phyloP scores from a whole-genome alignment of 164 flowering plant genomes.

The Pachysandra terminalis region DNA sequence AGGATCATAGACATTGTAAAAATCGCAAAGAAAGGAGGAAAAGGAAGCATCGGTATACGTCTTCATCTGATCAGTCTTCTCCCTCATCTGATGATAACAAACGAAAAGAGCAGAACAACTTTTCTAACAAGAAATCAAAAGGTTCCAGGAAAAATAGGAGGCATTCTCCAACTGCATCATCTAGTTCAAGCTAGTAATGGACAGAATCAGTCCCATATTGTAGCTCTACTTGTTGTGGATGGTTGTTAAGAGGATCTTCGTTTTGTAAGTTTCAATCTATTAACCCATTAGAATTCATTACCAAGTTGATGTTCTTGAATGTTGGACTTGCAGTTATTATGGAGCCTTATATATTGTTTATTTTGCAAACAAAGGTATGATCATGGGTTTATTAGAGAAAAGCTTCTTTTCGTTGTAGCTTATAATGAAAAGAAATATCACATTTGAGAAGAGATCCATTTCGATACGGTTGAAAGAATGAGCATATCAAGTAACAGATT shows the following conservation, averaged over 20 bases:
- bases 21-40: constrained; percentile 12
- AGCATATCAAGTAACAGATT: no score
- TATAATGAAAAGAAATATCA: no score
- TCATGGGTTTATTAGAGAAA: constrained; percentile 5
- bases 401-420: no score
- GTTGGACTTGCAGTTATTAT: not conserved
- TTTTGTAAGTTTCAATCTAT: not conserved
- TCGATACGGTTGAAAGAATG: no score
- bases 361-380: constrained; percentile 5
- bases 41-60: constrained; percentile 12
- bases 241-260: not conserved
- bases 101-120: not conserved
- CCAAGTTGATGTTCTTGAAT: not conserved
- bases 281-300: no score
- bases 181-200: constrained; percentile 9
- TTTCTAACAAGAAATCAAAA: constrained; percentile 5
- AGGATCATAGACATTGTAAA: constrained; percentile 6
- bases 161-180: not conserved
- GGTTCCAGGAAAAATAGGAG: constrained; percentile 9
- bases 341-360: not conserved
- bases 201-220: not conserved
- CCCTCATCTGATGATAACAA: not conserved
- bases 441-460: no score
- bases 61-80: constrained; percentile 11
- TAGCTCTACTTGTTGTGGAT: not conserved